phyloP scores from a whole-genome alignment of 2,329 filamentous ascomycete genomes.

The Verticillium alfalfae region DNA sequence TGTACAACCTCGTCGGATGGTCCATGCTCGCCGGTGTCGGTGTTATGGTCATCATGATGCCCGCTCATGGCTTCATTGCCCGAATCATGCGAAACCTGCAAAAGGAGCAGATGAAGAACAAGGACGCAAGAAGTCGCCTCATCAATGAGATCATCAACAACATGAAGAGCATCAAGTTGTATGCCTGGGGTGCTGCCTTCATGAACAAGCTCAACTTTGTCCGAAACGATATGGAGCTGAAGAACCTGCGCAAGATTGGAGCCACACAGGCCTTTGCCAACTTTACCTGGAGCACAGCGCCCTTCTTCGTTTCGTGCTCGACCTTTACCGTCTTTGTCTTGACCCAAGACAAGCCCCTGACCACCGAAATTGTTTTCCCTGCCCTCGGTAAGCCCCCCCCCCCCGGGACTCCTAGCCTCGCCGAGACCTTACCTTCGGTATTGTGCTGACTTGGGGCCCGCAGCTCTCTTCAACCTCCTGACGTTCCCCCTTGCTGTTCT shows the following conservation, averaged over 20 bases:
- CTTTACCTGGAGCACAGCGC: slow-evolving; percentile 96
- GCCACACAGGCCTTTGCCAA: slow-evolving; percentile 91
- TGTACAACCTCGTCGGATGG: slow-evolving; percentile 90
- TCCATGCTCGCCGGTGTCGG: slow-evolving; percentile 95
- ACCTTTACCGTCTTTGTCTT: slow-evolving; percentile 94
- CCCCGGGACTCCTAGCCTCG: neutral
- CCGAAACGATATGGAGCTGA: slow-evolving; percentile 90
- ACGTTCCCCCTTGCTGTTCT: slow-evolving; percentile 91
- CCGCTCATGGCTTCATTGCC: slow-evolving; percentile 87
- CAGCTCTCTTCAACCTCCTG: slow-evolving; percentile 90
- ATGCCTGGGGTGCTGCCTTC: slow-evolving; percentile 94
- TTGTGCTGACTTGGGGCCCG: neutral
- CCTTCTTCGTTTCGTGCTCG: slow-evolving; percentile 94
- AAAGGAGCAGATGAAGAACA: slow-evolving; percentile 98
- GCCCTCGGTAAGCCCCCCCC: slow-evolving; percentile 43
- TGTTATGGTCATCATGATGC: slow-evolving; percentile 97
- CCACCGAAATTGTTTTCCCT: slow-evolving; percentile 93
- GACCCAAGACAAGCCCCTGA: slow-evolving; percentile 73
- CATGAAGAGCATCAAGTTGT: slow-evolving; percentile 99
- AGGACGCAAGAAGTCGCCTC: slow-evolving; percentile 84
- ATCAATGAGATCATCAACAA: slow-evolving; percentile 99
- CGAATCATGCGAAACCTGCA: slow-evolving; percentile 91
- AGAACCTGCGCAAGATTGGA: slow-evolving; percentile 93
- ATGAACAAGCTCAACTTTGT: slow-evolving; percentile 97
- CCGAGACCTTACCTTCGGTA: too few species aligned